phyloP scores from a whole-genome alignment of 1,139 yeast genomes.

The Hansenula lynferdii region DNA sequence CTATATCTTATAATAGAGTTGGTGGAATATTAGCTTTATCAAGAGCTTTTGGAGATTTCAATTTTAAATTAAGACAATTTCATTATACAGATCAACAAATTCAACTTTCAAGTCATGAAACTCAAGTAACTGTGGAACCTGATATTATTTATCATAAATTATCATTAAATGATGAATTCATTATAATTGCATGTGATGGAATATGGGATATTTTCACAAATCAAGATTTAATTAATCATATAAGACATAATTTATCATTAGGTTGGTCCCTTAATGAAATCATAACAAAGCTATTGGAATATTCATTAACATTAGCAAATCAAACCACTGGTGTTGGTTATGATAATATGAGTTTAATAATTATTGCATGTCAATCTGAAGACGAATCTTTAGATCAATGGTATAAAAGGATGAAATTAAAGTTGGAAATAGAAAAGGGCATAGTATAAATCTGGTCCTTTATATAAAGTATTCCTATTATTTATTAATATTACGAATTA shows the following conservation, averaged over 20 bases:
- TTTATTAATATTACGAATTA: no score
- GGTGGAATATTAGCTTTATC: slow-evolving; percentile 71
- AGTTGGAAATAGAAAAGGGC: slow-evolving; percentile 44
- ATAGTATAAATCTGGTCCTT: no score
- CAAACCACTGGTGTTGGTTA: slow-evolving; percentile 74
- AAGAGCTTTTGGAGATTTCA: slow-evolving; percentile 75
- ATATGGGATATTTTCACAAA: slow-evolving; percentile 76
- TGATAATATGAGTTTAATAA: slow-evolving; percentile 72
- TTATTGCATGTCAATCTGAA: slow-evolving; percentile 52
- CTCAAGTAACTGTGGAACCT: slow-evolving; percentile 62
- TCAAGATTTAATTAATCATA: slow-evolving; percentile 44
- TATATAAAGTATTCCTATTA: no score
- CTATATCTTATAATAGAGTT: slow-evolving; percentile 62
- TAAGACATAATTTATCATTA: slow-evolving; percentile 51
- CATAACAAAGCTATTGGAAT: slow-evolving; percentile 54
- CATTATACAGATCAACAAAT: slow-evolving; percentile 14
- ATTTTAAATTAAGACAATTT: slow-evolving; percentile 48
- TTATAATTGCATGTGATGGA: slow-evolving; percentile 73
- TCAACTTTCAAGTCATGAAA: slow-evolving; percentile 30
- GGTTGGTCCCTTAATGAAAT: slow-evolving; percentile 59
- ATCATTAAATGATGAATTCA: slow-evolving; percentile 53
- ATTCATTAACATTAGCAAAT: slow-evolving; percentile 68
- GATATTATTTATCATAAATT: slow-evolving; percentile 51
- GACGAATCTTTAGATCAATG: slow-evolving; percentile 46
- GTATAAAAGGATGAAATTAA: slow-evolving; percentile 49